phyloP scores from a whole-genome alignment of 1,139 yeast species.

The Lodderomyces orthopsilosis region DNA sequence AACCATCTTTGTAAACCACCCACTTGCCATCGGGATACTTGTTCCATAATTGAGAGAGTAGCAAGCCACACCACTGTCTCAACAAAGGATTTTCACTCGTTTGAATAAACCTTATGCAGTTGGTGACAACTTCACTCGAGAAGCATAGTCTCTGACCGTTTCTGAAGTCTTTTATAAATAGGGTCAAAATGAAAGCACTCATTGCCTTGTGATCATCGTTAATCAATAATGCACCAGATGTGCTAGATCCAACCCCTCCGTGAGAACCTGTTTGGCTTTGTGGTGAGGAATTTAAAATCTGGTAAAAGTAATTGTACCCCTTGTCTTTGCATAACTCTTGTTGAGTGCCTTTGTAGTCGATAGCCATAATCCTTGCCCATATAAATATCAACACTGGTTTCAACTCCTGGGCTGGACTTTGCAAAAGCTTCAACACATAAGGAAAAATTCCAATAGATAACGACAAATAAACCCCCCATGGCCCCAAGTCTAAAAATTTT shows the following conservation, averaged over 20 bases:
- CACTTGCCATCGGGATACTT: constrained; percentile 74
- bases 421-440: constrained; percentile 83
- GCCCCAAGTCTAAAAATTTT: constrained; percentile 87
- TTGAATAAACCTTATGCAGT: constrained; percentile 64
- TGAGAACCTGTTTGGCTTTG: constrained; percentile 26
- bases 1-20: constrained; percentile 66
- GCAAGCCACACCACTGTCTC: constrained; percentile 87
- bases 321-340: constrained; percentile 88
- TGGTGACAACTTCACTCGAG: constrained; percentile 67
- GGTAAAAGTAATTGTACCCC: constrained; percentile 84
- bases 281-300: constrained; percentile 51
- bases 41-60: constrained; percentile 76
- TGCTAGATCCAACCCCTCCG: constrained; percentile 13
- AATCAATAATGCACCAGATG: constrained; percentile 27
- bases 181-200: constrained; percentile 86
- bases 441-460: constrained; percentile 95
- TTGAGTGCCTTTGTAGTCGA: constrained; percentile 86
- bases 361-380: constrained; percentile 98
- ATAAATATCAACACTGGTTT: constrained; percentile 93
- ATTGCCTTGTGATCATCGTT: constrained; percentile 89
- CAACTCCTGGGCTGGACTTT: constrained; percentile 92
- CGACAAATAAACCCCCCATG: constrained; percentile 95
- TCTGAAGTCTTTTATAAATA: constrained; percentile 77
- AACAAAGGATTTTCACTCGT: constrained; percentile 79
- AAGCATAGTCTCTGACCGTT: constrained; percentile 81